Conservation (phyloP, 2,329 filamentous ascomycete species). For the Aspergillus sojae region DNA sequence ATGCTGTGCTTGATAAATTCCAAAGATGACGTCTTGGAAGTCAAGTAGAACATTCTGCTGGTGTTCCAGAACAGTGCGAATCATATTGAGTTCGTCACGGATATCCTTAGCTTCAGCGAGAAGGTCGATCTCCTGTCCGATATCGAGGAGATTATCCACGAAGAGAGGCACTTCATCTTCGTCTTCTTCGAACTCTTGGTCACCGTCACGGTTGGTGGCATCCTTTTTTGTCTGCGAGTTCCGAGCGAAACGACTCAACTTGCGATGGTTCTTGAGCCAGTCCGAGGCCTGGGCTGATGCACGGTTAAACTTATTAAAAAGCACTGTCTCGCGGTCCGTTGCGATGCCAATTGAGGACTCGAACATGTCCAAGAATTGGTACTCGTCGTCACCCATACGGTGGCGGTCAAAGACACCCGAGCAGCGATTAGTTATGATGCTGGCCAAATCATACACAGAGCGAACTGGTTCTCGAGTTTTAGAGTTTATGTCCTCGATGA, state of each 20-base stretch:
- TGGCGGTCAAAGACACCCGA: constrained; percentile 64
- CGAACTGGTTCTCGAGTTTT: constrained; percentile 63
- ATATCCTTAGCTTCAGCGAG: constrained; percentile 69
- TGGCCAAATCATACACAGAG: constrained; percentile 65
- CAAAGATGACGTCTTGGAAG: constrained; percentile 39
- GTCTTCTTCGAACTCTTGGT: constrained; percentile 10
- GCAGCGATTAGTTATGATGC: constrained; percentile 63
- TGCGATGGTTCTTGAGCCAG: constrained; percentile 57
- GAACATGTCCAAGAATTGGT: constrained; percentile 70
- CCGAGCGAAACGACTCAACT: constrained; percentile 38
- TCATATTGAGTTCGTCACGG: constrained; percentile 67
- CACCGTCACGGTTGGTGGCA: neutral
- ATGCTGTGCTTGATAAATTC: constrained; percentile 37
- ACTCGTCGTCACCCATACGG: constrained; percentile 60
- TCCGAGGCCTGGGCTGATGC: constrained; percentile 60
- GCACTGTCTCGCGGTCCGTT: constrained; percentile 58
- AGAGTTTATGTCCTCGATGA: constrained; percentile 67
- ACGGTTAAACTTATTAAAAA: constrained; percentile 62
- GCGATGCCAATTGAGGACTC: constrained; percentile 61
- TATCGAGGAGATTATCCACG: constrained; percentile 51
- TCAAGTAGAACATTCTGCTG: constrained; percentile 40
- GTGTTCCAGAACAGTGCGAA: constrained; percentile 47
- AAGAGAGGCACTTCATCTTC: constrained; percentile 51
- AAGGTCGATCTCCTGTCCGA: constrained; percentile 62
- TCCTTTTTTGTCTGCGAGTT: constrained; percentile 18